Conservation (phyloP, 2,329 filamentous ascomycete genomes). For the Epichloe elymi region DNA sequence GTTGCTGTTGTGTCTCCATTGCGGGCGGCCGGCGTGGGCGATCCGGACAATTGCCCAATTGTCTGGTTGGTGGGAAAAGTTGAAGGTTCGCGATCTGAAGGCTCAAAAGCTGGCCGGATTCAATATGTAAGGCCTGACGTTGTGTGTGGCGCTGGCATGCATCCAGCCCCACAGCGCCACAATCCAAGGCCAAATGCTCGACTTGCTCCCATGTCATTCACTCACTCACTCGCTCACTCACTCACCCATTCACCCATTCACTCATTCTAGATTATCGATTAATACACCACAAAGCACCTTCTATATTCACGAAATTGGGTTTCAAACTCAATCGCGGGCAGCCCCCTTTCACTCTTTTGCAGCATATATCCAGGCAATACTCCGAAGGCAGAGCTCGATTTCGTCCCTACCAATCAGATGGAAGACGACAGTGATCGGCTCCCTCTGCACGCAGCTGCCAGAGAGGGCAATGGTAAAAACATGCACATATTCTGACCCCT, state of each 20-base stretch:
- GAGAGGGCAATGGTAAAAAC: conserved; percentile 63
- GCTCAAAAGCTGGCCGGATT: background rate
- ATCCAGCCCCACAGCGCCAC: conserved; percentile 2
- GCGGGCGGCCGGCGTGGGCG: background rate
- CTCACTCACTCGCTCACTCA: background rate
- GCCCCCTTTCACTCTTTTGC: too few species aligned
- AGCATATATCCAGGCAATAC: too few species aligned
- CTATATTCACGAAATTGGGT: background rate
- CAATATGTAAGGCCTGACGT: too few species aligned
- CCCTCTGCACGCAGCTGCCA: conserved; percentile 74
- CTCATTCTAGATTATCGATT: background rate
- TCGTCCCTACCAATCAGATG: conserved; percentile 8
- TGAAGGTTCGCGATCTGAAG: conserved; percentile 5
- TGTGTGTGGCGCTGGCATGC: conserved; percentile 14
- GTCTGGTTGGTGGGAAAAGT: conserved; percentile 2
- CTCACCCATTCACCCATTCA: background rate
- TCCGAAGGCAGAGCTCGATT: background rate
- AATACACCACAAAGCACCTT: background rate
- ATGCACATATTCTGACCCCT: background rate
- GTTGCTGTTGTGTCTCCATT: conserved; percentile 22
- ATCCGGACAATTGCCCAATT: background rate
- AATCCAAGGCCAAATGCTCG: background rate
- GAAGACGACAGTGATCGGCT: conserved; percentile 45
- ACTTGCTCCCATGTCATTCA: background rate
- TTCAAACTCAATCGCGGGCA: background rate